Conservation (phyloP, 768 basidiomycete genomes). For the Calvatia gigantea region DNA sequence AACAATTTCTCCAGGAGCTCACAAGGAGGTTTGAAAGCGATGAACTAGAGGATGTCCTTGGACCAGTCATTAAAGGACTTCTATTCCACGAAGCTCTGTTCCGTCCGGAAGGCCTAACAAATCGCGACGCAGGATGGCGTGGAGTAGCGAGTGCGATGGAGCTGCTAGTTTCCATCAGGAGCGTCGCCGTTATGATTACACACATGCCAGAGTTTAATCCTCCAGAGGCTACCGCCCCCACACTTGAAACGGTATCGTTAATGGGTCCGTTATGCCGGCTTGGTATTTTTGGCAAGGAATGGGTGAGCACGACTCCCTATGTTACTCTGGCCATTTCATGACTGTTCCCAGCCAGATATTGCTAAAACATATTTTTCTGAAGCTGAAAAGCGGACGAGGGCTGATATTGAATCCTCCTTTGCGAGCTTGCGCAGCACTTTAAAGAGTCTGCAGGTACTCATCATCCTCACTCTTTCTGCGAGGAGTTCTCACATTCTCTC, state of each 20-base stretch:
- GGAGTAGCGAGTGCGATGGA: conserved; percentile 79
- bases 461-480: neutral
- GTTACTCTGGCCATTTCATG: conserved; percentile 9
- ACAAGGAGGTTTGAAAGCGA: conserved; percentile 76
- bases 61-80: conserved; percentile 60
- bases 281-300: conserved; percentile 85
- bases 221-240: conserved; percentile 47
- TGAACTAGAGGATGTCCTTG: conserved; percentile 78
- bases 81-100: conserved; percentile 64
- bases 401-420: conserved; percentile 79
- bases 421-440: conserved; percentile 84
- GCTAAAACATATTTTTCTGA: conserved; percentile 83
- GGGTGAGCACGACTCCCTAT: conserved; percentile 46
- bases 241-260: conserved; percentile 64
- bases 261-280: conserved; percentile 84
- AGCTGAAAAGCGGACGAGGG: conserved; percentile 66
- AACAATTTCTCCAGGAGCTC: conserved; percentile 82
- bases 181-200: conserved; percentile 79
- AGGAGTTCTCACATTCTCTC: neutral
- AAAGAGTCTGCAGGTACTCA: conserved; percentile 72
- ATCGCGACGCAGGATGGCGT: conserved; percentile 82
- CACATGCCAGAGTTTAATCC: conserved; percentile 75
- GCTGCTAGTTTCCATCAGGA: conserved; percentile 75
- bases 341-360: conserved; percentile 59
- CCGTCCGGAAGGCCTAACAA: conserved; percentile 65